Evolutionary conservation across 306 rosid genomes (phyloP).

Genomic region (Inga leiocalycina): DNA sequence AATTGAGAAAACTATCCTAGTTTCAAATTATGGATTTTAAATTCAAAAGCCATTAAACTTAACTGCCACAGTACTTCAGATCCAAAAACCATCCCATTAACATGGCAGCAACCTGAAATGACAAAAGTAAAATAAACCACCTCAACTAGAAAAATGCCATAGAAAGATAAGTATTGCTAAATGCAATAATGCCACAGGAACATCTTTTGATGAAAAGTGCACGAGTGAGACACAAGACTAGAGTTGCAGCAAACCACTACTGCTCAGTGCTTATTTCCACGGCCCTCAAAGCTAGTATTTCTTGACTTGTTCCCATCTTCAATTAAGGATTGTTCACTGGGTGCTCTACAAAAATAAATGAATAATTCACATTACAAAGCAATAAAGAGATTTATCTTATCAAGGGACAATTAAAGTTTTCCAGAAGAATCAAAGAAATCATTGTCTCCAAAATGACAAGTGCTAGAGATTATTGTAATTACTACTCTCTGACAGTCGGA

Average conservation of each 20-base stretch:
- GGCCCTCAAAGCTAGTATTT: slow-evolving; percentile 55
- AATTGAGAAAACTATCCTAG: slow-evolving; percentile 50
- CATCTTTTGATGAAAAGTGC: slow-evolving; percentile 46
- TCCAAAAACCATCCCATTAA: slow-evolving; percentile 67
- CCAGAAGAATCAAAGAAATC: slow-evolving; percentile 6
- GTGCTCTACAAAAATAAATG: slow-evolving; percentile 43
- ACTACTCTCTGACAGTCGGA: background rate
- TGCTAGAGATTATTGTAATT: background rate
- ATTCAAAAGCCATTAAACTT: slow-evolving; percentile 84
- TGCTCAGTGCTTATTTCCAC: slow-evolving; percentile 62
- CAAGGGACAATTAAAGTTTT: slow-evolving; percentile 4
- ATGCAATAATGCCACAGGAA: slow-evolving; percentile 59
- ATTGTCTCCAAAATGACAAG: slow-evolving; percentile 16
- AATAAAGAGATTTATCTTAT: slow-evolving; percentile 20
- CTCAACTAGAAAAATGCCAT: slow-evolving; percentile 37
- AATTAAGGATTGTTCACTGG: slow-evolving; percentile 60
- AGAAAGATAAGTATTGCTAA: slow-evolving; percentile 51
- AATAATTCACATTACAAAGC: slow-evolving; percentile 3
- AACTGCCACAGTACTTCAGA: slow-evolving; percentile 91
- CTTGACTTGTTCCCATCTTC: slow-evolving; percentile 68
- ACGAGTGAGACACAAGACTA: slow-evolving; percentile 37
- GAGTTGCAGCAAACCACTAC: slow-evolving; percentile 43
- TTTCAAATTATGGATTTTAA: slow-evolving; percentile 52
- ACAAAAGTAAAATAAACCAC: slow-evolving; percentile 61
- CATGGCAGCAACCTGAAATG: slow-evolving; percentile 88